phyloP scores from a whole-genome alignment of 176 grass and related monocot genomes.

The Oryza longistaminata region DNA sequence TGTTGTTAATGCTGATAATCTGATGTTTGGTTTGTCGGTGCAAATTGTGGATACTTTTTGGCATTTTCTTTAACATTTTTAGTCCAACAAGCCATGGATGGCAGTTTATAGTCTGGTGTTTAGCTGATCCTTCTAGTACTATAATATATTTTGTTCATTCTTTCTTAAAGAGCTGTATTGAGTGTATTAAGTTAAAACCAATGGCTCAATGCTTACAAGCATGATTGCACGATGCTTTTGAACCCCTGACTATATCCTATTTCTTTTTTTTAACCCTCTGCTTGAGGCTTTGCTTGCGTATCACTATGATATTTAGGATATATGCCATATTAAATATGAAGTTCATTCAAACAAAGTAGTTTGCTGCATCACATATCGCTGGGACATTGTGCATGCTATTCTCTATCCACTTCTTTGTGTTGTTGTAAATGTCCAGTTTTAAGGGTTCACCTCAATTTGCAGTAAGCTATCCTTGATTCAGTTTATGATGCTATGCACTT shows the following conservation, averaged over 20 bases:
- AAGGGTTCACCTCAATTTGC: not conserved
- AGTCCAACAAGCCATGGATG: slow-evolving; percentile 7
- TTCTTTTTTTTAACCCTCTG: not conserved
- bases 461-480: slow-evolving; percentile 12
- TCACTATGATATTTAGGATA: not conserved
- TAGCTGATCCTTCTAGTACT: not conserved
- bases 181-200: not conserved
- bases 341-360: not conserved
- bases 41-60: not conserved
- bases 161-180: not conserved
- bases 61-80: slow-evolving; percentile 2
- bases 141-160: not conserved
- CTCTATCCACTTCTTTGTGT: not conserved
- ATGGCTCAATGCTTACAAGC: not conserved
- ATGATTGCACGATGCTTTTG: not conserved
- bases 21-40: not conserved
- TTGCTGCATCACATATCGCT: not conserved
- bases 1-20: not conserved
- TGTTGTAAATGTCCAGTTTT: not conserved
- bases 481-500: slow-evolving; percentile 40
- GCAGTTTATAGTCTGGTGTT: not conserved
- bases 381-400: slow-evolving; percentile 8
- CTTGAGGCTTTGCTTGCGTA: not conserved
- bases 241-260: not conserved
- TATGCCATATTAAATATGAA: slow-evolving; percentile 5